These are phyloP conservation scores for Bryopsis sp. DNA, from an alignment of 139 green algal species.

Conservation along the genomic window DNA sequence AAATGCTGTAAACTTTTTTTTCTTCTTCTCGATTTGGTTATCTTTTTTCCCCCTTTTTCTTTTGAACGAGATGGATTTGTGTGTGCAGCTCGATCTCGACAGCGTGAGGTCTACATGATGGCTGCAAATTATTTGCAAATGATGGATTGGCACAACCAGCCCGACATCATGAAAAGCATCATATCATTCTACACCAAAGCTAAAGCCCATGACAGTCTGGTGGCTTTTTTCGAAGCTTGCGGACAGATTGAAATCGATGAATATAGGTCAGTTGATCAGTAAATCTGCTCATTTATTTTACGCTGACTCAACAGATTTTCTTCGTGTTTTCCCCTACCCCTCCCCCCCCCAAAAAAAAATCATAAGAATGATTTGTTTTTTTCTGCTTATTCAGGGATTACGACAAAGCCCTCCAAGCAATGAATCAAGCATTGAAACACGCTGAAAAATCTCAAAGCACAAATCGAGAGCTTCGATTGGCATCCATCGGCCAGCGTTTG, in stretches of 20 bases:
- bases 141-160: conserved; percentile 61
- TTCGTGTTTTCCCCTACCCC: too few species aligned
- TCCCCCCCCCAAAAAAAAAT: too few species aligned
- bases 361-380: too few species aligned
- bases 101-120: conserved; percentile 69
- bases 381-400: too few species aligned
- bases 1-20: too few species aligned
- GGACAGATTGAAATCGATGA: conserved; percentile 78
- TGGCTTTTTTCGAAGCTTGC: conserved; percentile 67
- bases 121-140: conserved; percentile 73
- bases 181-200: conserved; percentile 77
- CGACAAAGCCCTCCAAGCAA: neutral
- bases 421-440: neutral
- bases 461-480: neutral
- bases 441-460: neutral
- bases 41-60: too few species aligned
- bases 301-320: too few species aligned
- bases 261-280: too few species aligned
- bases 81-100: conserved; percentile 48
- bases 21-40: too few species aligned
- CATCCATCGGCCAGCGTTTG: neutral
- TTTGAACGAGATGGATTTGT: neutral
- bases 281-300: too few species aligned
- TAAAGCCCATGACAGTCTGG: conserved; percentile 47
- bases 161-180: conserved; percentile 64